Evolutionary conservation across 495 filamentous ascomycete genomes (phyloP), one percentile per base, ranked within the genome.

Genomic region (Thozetella sp.): DNA sequence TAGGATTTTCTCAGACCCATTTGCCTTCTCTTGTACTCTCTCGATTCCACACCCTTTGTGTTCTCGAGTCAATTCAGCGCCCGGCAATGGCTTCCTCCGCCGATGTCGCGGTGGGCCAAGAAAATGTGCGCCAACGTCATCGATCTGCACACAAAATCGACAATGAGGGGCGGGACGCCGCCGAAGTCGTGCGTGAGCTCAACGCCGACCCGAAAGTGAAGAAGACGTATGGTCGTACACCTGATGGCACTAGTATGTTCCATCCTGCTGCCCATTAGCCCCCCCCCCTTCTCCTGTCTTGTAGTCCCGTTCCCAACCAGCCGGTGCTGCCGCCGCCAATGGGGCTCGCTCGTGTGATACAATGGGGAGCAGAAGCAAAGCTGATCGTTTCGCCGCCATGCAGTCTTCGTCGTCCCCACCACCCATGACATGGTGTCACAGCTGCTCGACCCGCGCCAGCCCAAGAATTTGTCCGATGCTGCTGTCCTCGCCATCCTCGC

Each of bases 401-500:
- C 63, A 99, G 95, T 95, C 55, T 99, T 99, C 74, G 90, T 92
- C 30, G 95, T 99, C 22, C 96, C 95, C 50, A 89, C 92, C 62
- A 99, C 95, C 46, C 92, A 97, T 81, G 95, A 99, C 75, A 98
- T 98, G 94, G 95, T 99, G 66, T 96, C 95, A 54, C 95, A 97
- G 72, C 84, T 99, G 20, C 84, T 99, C 60, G 96, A 94, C 56
- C 95, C 95, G n/a, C 90, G 87, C 52, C 87, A 97, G 72, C 93
- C 95, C 3, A 99, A 99, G 79, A 98, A 98, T 67, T 63, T 96
- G 43, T 93, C 92, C 60, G 95, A 99, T 69, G 67, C 86, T 30
- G 63, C 90, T 22, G 92, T 99, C 58, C 79, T 98, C n/a, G 82
- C 83, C n/a, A 83, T 96, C 27, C 79, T 99, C 26, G 90, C 81